Evolutionary conservation across 495 filamentous ascomycete genomes (phyloP), one percentile per base, ranked within the genome.

Genomic region (Haplographium delicatum): DNA sequence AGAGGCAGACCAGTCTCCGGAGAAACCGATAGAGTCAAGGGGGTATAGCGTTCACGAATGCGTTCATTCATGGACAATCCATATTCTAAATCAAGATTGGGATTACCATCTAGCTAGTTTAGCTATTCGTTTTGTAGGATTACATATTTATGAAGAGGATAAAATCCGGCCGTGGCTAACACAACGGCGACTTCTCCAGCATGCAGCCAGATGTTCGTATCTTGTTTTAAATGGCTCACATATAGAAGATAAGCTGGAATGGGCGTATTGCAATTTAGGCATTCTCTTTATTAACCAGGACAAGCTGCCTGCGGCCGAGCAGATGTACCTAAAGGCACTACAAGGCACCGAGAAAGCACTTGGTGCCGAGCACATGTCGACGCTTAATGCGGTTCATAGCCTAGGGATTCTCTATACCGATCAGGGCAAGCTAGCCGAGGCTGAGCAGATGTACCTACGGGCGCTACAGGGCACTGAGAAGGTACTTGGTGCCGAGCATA

Each of bases 11-110:
- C 26, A 22, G 30, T 53, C 63, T 11, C 19, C 53, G 18, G 50
- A 53, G 41, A 41, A 54, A 40, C 10, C 15, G 2, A 23, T 43
- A n/a, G 63, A 61, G 38, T 67, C 62, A 20, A 20, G 44, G 28
- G 64, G 62, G 27, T 68, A 67, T 58, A 60, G 64, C 23, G 57
- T 68, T 38, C 65, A 69, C 47, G 51, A 53, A 11, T 68, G 65
- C 44, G 65, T 66, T 40, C 65, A 69, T 49, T 53, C 56, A 13
- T 69, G 64, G 67, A 62, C 62, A 50, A 49, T 63, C 30, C 57
- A 63, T 44, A 53, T 65, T 19, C 38, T 68, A 5, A 68, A 66
- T 43, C 13, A 54, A 38, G 50, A 47, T 20, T 62, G 60, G 56
- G 45, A 57, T 49, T 9, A 27, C 30, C 31, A 53, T 28, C 19